Evolutionary conservation across 495 filamentous ascomycete species (phyloP).

Genomic region (Oleoguttula mirabilis): DNA sequence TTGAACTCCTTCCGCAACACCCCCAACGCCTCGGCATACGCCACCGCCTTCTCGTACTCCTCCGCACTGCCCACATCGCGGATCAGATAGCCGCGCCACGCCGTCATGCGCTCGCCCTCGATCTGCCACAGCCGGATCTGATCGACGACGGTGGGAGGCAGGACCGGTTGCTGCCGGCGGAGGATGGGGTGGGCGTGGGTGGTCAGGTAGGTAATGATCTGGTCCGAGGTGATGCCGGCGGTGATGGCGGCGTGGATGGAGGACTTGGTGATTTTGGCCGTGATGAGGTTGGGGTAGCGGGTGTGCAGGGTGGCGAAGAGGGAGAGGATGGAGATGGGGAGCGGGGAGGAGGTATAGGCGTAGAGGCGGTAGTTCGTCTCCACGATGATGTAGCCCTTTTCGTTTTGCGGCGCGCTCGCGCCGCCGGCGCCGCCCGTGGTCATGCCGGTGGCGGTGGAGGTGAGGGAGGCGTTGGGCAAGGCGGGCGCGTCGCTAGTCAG

Average conservation of each 20-base stretch:
- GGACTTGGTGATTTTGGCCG: constrained; percentile 74
- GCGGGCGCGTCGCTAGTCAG: constrained; percentile 72
- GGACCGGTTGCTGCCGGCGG: constrained; percentile 53
- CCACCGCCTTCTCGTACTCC: constrained; percentile 63
- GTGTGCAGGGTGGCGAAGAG: constrained; percentile 76
- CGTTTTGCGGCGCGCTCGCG: constrained; percentile 7
- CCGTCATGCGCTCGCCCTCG: constrained; percentile 82
- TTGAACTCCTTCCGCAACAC: constrained; percentile 41
- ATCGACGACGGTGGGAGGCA: constrained; percentile 92
- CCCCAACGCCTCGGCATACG: constrained; percentile 85
- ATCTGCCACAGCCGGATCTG: constrained; percentile 97
- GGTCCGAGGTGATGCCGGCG: constrained; percentile 85
- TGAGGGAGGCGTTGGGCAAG: constrained; percentile 45
- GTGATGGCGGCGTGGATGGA: constrained; percentile 75
- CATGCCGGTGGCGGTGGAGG: constrained; percentile 33
- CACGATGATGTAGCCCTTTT: constrained; percentile 77
- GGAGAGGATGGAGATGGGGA: constrained; percentile 87
- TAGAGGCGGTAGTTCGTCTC: constrained; percentile 99
- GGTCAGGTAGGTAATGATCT: constrained; percentile 75
- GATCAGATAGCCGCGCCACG: constrained; percentile 73
- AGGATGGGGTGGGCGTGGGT: constrained; percentile 90
- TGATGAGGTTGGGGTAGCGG: constrained; percentile 84
- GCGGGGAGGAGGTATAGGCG: constrained; percentile 82
- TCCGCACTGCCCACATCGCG: constrained; percentile 65
- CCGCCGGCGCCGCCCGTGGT: background rate